Base-by-base conservation (phyloP, 306 rosid species). In the Cicer pinnatifidum region DNA sequence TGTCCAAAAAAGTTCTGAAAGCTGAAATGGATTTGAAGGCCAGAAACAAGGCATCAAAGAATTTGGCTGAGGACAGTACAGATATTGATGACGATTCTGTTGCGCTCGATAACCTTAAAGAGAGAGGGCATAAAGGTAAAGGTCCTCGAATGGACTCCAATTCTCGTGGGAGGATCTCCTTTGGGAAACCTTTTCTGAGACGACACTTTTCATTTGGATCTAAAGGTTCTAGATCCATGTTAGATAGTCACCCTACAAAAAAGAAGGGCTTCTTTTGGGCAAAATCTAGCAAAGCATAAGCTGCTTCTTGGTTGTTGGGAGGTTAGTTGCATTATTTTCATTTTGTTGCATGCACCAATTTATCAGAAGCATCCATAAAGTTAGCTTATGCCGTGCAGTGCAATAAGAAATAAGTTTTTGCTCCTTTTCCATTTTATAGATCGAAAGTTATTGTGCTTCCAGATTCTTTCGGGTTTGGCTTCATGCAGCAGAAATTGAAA, bases 211-310 rank as follows among this genome's bases (percentile, higher is more conserved):
- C 97, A 1, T 89, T 95, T 80, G 96, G 96, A 75, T 88, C 99
- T 37, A 95, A 85, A 82, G 85, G 97, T 19, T 80, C 89, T 71
- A 79, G 80, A 77, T 57, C 81, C 84, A 28, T 79, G 74, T 68
- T 87, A 39, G 96, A 89, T 48, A 88, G 77, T 72, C 88, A 81
- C 28, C 75, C 89, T 37, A 53, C 89, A 15, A 87, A 86, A 80
- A 95, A 88, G 89, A 95, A 90, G 84, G 97, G 97, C 40, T 91
- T 94, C 88, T 94, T 94, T 87, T 94, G 99, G 99, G 88, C 93
- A 12, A 91, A 88, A 82, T 91, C 93, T 54, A 87, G 86, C 84
- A 95, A 87, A 80, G 73, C 72, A 76, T 95, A 85, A 87, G 75
- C 84, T 71, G 57, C 63, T 67, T 35, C 73, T 65, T 66, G 67